Evolutionary conservation across 495 filamentous ascomycete species (phyloP), one percentile per base, ranked within the genome.

Genomic region (Penicillium psychrofluorescens): DNA sequence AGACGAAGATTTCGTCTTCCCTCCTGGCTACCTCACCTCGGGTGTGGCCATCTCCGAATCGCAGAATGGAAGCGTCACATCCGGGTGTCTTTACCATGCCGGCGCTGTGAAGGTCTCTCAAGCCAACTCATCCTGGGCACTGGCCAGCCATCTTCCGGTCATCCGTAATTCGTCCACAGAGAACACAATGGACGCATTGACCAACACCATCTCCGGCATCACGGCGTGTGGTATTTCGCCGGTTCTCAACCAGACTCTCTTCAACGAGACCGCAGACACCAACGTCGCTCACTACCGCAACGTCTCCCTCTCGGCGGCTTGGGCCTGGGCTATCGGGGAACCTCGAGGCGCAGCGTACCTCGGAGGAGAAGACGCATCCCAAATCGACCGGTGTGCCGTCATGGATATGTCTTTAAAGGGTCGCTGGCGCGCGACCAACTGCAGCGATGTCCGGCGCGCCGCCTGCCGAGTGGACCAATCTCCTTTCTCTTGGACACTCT

Each of bases 201-300:
- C 51, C n/a, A 45, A 57, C 22, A 45, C 62, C 4, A 53, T 69
- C 8, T 43, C 61, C 13, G 75, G 71, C 15, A 56, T 78, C 0
- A 77, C 72, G 8, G 53, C 62, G 11, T 85, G 81, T 52, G 81
- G 80, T 1, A 67, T 83, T 6, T 77, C 79, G 9, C 74, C 78
- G 6, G 51, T 73, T 2, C 63, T 83, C 7, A 83, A 82, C 56
- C 45, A 46, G 7, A 76, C 79, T 1, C 63, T 83, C 5, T 65
- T 74, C 37, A 71, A 70, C 37, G 38, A 50, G 16, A 79, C 78
- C 2, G 79, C 80, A 10, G 65, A 74, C 41, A 49, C 49, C 11
- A 56, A 72, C 41, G 49, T 65, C 32, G 42, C 40, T 0, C 57
- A 66, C 11, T 85, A 84, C 56, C 59, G 68, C 33, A 69, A 72